Evolutionary conservation across 2,329 filamentous ascomycete species (phyloP), one percentile per base, ranked within the genome.

Genomic region (Exophiala phaeomuriformis): DNA sequence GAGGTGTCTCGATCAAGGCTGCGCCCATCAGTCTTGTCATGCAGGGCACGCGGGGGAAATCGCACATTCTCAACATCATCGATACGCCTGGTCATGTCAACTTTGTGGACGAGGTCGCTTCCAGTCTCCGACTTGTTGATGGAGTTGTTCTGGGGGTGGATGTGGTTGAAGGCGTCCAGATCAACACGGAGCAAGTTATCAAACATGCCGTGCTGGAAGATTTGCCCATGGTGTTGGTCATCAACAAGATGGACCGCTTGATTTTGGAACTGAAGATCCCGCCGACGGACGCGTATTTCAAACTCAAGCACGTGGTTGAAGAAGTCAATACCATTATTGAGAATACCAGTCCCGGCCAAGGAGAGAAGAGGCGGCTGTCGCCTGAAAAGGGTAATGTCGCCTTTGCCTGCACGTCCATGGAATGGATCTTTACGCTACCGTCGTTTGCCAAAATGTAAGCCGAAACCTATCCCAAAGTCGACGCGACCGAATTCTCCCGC

Each of bases 331-430:
- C 89, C 1, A 76, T 93, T 62, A 97, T 98, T 64, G 88, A 95
- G 67, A 90, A 87, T 67, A 86, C 87, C 2, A 77, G 90, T 30
- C 91, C 93, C 3, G 85, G 88, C 1, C 81, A 82, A 63, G 90
- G 90, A 30, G 88, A 88, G 65, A 82, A 80, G 57, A 83, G 82
- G 70, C 82, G 93, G 60, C 72, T 98, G 58, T 97, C 91, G 62
- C 93, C 93, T 0, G 93, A 98, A 67, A 95, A 90, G 72, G 93
- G 93, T 57, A 98, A 98, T 67, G 93, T 98, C n/a, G 84, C 94
- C 6, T 98, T 98, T 67, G 88, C 91, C 0, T 95, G 89, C 69
- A 88, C 87, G 47, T 86, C 83, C 56, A 91, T 97, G 85, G 86
- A 88, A 52, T 98, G 93, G 93, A 95, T 89, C 69, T 96, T 98